Conservation (phyloP, 495 filamentous ascomycete genomes). For the Aspergillus carlsbadensis region DNA sequence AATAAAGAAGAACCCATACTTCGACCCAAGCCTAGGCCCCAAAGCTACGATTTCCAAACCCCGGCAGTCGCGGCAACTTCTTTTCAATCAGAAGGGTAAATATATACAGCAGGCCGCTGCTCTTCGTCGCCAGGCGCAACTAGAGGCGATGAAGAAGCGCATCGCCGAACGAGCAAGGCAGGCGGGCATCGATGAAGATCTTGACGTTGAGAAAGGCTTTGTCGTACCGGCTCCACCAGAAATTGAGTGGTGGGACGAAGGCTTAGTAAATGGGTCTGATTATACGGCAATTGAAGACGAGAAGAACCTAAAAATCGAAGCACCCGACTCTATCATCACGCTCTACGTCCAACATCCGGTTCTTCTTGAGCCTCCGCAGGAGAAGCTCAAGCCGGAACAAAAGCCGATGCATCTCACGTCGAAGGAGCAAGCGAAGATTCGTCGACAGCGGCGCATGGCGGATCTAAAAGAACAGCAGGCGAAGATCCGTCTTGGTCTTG, state of each 20-base stretch:
- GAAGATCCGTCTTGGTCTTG: constrained; percentile 87
- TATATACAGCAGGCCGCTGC: constrained; percentile 92
- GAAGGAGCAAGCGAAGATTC: constrained; percentile 87
- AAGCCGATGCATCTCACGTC: constrained; percentile 93
- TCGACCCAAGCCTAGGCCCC: constrained; percentile 68
- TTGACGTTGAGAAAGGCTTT: constrained; percentile 86
- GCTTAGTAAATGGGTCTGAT: constrained; percentile 66
- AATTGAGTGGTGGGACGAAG: constrained; percentile 98
- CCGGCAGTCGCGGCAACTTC: constrained; percentile 68
- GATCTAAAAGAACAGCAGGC: constrained; percentile 94
- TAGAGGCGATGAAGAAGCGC: constrained; percentile 91
- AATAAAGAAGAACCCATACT: constrained; percentile 78
- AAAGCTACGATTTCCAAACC: constrained; percentile 61
- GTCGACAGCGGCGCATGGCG: constrained; percentile 85
- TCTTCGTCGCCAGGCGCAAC: constrained; percentile 76
- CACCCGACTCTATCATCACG: constrained; percentile 81
- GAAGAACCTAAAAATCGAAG: constrained; percentile 69
- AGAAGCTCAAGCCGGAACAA: constrained; percentile 70
- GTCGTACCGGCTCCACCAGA: constrained; percentile 78
- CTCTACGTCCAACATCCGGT: constrained; percentile 91
- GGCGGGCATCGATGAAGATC: constrained; percentile 85
- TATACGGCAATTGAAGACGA: constrained; percentile 67
- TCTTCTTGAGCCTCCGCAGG: constrained; percentile 86
- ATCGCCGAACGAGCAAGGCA: constrained; percentile 84
- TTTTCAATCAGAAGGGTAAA: constrained; percentile 96